Percentiles rank a stretch among this genome's conserved stretches.
These are phyloP conservation scores for Diaporthe sp. DNA, from an alignment of 2,329 filamentous ascomycete genomes.

Conservation along the genomic window DNA sequence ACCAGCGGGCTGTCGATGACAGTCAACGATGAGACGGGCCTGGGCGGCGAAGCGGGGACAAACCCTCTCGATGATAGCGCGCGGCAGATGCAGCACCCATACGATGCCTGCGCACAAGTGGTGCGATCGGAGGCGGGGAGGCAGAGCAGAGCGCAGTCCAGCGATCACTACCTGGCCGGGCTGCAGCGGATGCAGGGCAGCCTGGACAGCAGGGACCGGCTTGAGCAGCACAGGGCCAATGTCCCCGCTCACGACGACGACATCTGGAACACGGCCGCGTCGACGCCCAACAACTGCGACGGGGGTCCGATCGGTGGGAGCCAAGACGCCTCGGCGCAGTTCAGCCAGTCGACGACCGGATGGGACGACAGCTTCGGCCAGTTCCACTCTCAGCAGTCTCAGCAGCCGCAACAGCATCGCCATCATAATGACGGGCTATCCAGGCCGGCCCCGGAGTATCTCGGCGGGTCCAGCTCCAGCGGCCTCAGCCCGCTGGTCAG, in stretches of 20 bases:
- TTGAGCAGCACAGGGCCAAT: conserved; percentile 14
- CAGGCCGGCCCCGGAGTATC: conserved; percentile 30
- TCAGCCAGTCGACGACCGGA: conserved; percentile 27
- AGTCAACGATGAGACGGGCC: conserved; percentile 32
- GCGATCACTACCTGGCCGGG: conserved; percentile 33
- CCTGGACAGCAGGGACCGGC: conserved; percentile 5
- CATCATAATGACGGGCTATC: conserved; percentile 27
- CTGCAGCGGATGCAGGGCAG: conserved; percentile 32
- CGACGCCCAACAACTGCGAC: conserved; percentile 22
- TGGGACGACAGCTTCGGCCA: conserved; percentile 38
- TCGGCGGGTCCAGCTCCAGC: conserved; percentile 17
- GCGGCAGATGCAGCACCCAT: conserved; percentile 38
- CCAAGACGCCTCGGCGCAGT: conserved; percentile 29
- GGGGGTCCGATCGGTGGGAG: neutral
- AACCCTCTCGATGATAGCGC: conserved; percentile 26
- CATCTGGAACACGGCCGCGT: conserved; percentile 35
- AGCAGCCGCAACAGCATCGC: conserved; percentile 26
- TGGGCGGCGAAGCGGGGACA: conserved; percentile 20
- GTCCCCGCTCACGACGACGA: conserved; percentile 19
- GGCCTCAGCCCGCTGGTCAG: conserved; percentile 35
- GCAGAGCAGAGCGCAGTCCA: conserved; percentile 31
- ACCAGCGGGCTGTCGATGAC: conserved; percentile 36
- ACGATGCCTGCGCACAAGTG: conserved; percentile 40
- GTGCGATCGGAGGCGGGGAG: conserved; percentile 35
- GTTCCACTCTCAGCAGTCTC: conserved; percentile 28